Evolutionary conservation across 1,284 basidiomycete genomes (phyloP), one percentile per base, ranked within the genome.

Genomic region (Dichomitus squalens): DNA sequence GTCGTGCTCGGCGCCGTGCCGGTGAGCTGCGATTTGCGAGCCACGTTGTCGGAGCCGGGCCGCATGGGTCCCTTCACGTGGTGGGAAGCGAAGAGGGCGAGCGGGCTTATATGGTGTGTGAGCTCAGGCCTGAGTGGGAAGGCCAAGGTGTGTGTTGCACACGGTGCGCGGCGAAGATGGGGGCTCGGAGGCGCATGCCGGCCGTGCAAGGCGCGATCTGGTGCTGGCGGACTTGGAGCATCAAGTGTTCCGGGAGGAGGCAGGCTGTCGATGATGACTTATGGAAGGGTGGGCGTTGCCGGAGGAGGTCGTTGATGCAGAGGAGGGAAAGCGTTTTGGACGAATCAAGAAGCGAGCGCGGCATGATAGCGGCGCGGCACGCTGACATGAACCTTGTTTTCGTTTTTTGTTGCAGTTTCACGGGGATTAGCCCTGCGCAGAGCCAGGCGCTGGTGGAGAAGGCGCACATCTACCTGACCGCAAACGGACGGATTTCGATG

Each of bases 381-480:
- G 52, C 40, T 57, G 57, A 60, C 57, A 36, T n/a, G 44, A 31
- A 6, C 31, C 34, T 59, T 64, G 58, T n/a, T n/a, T n/a, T 31
- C 29, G 29, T 31, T 31, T 56, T 47, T 68, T 38, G 64, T 63
- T 60, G 59, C 73, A 92, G 91, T 71, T 93, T 90, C 75, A 94
- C 93, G 48, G 92, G 93, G 36, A 78, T 95, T 69, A 84, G 74
- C 49, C 71, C 79, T 8, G 78, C 74, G 31, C 92, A 96, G 75
- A 88, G 88, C 73, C 79, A 87, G 70, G 80, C 79, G 55, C 72
- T 98, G 73, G 80, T 86, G 25, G 86, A 92, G 58, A 85, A 88
- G 71, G 86, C 84, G 53, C 95, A 96, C 71, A 82, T 98, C 57
- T 98, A 98, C 75, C 77, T 98, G 79, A 96, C 94, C 11, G 76